Evolutionary conservation across 345 rosid genomes (phyloP).

Genomic region (Rhodomyrtus tomentosa): DNA sequence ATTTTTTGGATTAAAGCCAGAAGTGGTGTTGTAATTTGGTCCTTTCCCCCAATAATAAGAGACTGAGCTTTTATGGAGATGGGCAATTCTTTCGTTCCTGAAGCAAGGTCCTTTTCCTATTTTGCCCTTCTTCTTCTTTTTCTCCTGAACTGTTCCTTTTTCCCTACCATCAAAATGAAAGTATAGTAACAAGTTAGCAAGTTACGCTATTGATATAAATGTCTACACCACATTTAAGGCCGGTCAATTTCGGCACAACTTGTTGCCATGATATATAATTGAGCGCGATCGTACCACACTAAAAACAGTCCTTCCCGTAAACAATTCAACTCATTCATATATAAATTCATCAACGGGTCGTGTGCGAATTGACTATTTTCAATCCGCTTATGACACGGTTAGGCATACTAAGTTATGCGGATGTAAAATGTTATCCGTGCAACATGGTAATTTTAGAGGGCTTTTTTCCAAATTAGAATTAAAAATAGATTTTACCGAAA

Average conservation of each 20-base stretch:
- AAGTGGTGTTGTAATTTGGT: background rate
- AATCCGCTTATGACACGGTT: background rate
- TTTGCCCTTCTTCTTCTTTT: background rate
- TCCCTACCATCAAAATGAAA: background rate
- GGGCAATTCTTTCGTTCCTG: background rate
- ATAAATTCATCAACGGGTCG: background rate
- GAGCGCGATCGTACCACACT: background rate
- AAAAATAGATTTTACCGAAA: no score
- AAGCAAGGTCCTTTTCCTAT: background rate
- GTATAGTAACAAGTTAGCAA: background rate
- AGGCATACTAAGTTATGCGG: background rate
- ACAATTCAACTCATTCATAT: background rate
- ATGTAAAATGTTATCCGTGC: background rate
- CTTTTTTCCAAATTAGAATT: no score
- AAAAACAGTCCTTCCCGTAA: background rate
- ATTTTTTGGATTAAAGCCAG: background rate
- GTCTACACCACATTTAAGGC: background rate
- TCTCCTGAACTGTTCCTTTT: background rate
- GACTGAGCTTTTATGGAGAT: background rate
- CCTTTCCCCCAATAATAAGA: background rate
- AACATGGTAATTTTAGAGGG: no score
- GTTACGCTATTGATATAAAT: background rate
- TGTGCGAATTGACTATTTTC: background rate
- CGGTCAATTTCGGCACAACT: background rate
- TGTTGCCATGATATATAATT: background rate